phyloP scores from a whole-genome alignment of 345 rosid genomes.

The Eucalyptus camaldulensis region DNA sequence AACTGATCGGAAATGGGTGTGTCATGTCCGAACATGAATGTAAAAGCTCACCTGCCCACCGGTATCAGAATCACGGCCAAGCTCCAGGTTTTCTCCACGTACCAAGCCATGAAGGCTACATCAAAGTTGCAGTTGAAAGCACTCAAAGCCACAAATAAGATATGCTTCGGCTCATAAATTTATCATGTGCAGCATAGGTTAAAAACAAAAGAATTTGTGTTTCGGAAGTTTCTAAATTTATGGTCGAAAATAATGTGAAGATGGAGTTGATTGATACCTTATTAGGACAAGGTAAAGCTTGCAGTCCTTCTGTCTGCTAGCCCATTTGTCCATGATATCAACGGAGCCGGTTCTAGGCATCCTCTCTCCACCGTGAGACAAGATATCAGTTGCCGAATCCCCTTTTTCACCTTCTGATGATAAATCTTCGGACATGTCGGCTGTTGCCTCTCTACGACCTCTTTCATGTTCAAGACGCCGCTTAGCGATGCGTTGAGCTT shows the following conservation, averaged over 20 bases:
- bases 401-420: conserved; percentile 43
- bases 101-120: conserved; percentile 38
- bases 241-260: background rate
- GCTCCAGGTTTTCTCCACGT: conserved; percentile 37
- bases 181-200: background rate
- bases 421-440: conserved; percentile 45
- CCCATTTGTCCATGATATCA: conserved; percentile 38
- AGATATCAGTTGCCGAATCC: conserved; percentile 14
- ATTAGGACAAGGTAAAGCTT: conserved; percentile 8
- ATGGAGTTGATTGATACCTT: conserved; percentile 11
- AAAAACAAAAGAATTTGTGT: background rate
- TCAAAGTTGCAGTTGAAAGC: background rate
- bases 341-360: conserved; percentile 27
- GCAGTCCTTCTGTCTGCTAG: conserved; percentile 17
- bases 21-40: background rate
- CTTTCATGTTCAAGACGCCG: conserved; percentile 35
- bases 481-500: conserved; percentile 21
- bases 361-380: conserved; percentile 29
- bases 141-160: background rate
- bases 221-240: background rate
- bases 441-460: conserved; percentile 41
- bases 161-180: background rate
- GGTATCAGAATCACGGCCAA: conserved; percentile 39
- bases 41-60: conserved; percentile 8
- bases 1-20: background rate